These are phyloP conservation scores for Solanum hybrid DNA, from an alignment of 305 asterid genomes.

Conservation along the genomic window DNA sequence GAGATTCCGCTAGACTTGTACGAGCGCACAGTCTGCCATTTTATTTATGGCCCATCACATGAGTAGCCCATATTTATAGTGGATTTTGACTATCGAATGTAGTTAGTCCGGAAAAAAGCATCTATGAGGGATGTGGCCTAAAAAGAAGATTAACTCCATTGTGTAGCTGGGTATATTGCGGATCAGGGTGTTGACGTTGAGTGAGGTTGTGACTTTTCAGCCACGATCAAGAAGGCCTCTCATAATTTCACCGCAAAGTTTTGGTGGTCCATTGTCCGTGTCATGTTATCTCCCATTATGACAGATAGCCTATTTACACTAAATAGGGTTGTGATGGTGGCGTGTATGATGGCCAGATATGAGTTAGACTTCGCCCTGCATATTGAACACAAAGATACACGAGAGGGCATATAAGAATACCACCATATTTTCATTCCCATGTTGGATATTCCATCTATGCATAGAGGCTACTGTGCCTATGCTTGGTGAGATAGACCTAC, in stretches of 20 bases:
- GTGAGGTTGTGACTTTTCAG: not conserved
- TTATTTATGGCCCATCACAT: not conserved
- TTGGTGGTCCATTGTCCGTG: not conserved
- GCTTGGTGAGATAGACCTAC: not conserved
- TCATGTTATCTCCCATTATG: not conserved
- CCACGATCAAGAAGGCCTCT: too few relatives aligned
- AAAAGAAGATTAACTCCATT: too few relatives aligned
- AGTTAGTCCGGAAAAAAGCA: not conserved
- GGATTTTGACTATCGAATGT: not conserved
- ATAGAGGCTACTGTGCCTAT: too few relatives aligned
- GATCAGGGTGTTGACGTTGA: not conserved
- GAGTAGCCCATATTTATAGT: not conserved
- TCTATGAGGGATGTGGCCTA: not conserved
- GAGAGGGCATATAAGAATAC: not conserved
- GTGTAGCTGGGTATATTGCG: rapidly evolving
- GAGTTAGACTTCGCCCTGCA: not conserved
- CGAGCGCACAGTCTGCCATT: too few relatives aligned
- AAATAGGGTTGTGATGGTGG: not conserved
- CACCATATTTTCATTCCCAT: not conserved
- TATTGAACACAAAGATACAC: too few relatives aligned
- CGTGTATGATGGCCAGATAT: not conserved
- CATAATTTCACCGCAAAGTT: too few relatives aligned
- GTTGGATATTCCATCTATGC: too few relatives aligned
- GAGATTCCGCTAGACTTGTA: not conserved
- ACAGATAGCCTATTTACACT: too few relatives aligned